Evolutionary conservation across 495 filamentous ascomycete genomes (phyloP).

Genomic region (Lentithecium fluviatile): DNA sequence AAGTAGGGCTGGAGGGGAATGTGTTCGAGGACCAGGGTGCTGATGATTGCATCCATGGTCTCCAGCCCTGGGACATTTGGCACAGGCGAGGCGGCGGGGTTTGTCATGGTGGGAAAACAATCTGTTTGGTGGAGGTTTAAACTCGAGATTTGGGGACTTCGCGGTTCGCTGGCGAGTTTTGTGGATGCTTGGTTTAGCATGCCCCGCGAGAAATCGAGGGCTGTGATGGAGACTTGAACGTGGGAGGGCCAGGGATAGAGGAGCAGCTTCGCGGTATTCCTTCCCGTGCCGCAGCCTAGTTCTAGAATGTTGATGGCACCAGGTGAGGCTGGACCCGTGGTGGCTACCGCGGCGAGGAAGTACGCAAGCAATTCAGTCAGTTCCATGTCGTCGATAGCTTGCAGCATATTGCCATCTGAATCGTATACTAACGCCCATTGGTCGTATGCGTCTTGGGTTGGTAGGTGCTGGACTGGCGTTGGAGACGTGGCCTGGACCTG

Average conservation of each 20-base stretch:
- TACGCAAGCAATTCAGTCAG: constrained; percentile 55
- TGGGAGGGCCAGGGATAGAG: constrained; percentile 28
- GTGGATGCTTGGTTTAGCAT: constrained; percentile 57
- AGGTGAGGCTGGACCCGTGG: constrained; percentile 18
- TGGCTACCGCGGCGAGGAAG: constrained; percentile 47
- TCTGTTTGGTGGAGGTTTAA: constrained; percentile 45
- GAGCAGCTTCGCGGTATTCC: constrained; percentile 63
- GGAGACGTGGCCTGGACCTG: constrained; percentile 3
- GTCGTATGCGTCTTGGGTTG: constrained; percentile 48
- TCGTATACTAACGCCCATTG: constrained; percentile 62
- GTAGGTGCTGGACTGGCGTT: constrained; percentile 39
- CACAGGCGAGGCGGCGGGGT: constrained; percentile 10
- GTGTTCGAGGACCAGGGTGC: constrained; percentile 70
- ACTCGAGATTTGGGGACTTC: constrained; percentile 1
- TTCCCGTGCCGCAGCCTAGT: constrained; percentile 69
- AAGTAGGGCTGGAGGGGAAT: constrained; percentile 61
- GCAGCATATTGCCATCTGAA: constrained; percentile 71
- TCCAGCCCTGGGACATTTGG: constrained; percentile 12
- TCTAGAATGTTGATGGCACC: constrained; percentile 52
- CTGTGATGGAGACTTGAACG: constrained; percentile 42
- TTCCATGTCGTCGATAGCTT: constrained; percentile 64
- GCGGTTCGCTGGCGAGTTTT: constrained; percentile 36
- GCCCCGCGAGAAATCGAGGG: constrained; percentile 51
- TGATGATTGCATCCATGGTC: constrained; percentile 52
- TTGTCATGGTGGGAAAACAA: constrained; percentile 19